These are phyloP conservation scores for Rubia balearica DNA, from an alignment of 305 asterid genomes.

Conservation along the genomic window DNA sequence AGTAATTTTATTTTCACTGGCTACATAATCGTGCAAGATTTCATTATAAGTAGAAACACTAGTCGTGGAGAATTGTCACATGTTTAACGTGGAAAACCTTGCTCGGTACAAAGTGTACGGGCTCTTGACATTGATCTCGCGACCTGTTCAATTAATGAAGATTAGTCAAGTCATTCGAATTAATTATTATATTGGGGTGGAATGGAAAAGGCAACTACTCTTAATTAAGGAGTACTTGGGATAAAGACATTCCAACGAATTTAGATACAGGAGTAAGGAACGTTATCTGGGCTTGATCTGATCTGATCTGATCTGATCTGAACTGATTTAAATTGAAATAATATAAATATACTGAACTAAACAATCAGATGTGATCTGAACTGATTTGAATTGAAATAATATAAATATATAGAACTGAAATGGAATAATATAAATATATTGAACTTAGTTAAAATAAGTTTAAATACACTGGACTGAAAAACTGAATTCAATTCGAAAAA, in stretches of 20 bases:
- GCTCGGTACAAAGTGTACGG: background rate
- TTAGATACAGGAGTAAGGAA: too few species aligned
- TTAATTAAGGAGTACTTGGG: background rate
- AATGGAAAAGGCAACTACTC: background rate
- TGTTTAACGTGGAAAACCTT: background rate
- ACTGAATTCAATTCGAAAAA: too few species aligned
- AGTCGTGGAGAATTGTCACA: background rate
- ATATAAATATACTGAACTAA: too few species aligned
- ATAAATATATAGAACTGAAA: too few species aligned
- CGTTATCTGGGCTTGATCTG: too few species aligned
- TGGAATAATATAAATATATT: too few species aligned
- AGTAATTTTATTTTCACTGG: background rate
- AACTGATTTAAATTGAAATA: too few species aligned
- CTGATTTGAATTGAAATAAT: too few species aligned
- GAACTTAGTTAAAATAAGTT: too few species aligned
- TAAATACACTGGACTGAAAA: too few species aligned
- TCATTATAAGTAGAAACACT: background rate
- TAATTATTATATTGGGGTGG: background rate
- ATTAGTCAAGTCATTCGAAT: background rate
- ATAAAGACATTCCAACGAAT: background rate
- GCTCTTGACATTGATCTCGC: background rate
- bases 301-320: too few species aligned
- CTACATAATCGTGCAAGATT: background rate
- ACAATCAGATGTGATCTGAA: too few species aligned
- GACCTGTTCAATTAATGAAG: background rate